phyloP scores from a whole-genome alignment of 1,284 basidiomycete genomes.

The Coniferiporia sulphurascens region DNA sequence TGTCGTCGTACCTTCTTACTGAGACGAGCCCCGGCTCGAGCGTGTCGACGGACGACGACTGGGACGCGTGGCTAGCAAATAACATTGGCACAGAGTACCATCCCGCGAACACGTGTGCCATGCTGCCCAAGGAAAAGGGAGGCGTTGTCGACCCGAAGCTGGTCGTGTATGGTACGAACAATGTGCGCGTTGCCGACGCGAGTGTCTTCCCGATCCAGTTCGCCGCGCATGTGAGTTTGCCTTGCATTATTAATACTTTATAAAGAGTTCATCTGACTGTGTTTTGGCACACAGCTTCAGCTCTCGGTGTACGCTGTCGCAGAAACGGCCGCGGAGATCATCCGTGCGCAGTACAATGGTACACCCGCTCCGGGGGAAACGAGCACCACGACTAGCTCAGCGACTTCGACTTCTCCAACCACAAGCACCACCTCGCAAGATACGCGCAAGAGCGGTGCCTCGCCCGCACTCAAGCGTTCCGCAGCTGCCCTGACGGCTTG shows the following conservation, averaged over 20 bases:
- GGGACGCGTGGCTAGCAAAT: constrained; percentile 41
- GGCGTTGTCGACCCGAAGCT: constrained; percentile 64
- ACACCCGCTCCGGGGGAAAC: constrained; percentile 24
- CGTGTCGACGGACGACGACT: constrained; percentile 39
- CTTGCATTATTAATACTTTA: constrained; percentile 19
- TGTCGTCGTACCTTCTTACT: constrained; percentile 30
- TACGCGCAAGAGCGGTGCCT: background rate
- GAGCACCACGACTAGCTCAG: constrained; percentile 7
- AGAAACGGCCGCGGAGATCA: constrained; percentile 61
- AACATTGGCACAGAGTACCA: constrained; percentile 46
- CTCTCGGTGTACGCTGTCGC: constrained; percentile 65
- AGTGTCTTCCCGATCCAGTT: constrained; percentile 52
- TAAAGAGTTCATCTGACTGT: constrained; percentile 15
- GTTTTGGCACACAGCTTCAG: constrained; percentile 29
- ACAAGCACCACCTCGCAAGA: background rate
- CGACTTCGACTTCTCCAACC: background rate
- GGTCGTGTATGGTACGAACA: constrained; percentile 56
- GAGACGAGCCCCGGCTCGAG: constrained; percentile 39
- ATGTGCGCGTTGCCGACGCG: constrained; percentile 50
- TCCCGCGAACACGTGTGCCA: constrained; percentile 56
- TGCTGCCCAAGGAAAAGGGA: constrained; percentile 56
- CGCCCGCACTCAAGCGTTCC: background rate
- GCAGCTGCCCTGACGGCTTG: background rate
- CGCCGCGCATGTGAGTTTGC: constrained; percentile 40
- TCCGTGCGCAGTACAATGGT: constrained; percentile 43